Evolutionary conservation across 2,329 filamentous ascomycete genomes (phyloP).

Genomic region (Helotiales sp.): DNA sequence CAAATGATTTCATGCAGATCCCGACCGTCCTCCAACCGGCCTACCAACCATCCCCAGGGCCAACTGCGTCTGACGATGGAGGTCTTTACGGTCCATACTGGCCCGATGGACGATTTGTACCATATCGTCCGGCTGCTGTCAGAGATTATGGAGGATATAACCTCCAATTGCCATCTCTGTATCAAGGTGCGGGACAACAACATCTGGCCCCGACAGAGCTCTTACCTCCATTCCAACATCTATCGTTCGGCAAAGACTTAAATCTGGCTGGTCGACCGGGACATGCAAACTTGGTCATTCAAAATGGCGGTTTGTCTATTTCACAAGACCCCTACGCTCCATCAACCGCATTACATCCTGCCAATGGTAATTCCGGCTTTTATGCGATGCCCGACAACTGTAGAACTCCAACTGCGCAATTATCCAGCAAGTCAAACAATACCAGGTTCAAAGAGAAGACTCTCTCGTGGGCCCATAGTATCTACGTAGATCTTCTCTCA

Average conservation of each 20-base stretch:
- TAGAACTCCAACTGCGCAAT: conserved; percentile 33
- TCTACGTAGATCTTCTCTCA: conserved; percentile 73
- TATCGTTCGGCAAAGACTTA: conserved; percentile 16
- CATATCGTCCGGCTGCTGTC: conserved; percentile 62
- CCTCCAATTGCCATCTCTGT: conserved; percentile 20
- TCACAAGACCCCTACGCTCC: conserved; percentile 16
- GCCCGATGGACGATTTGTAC: conserved; percentile 60
- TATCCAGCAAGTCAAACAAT: conserved; percentile 39
- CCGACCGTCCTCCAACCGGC: conserved; percentile 64
- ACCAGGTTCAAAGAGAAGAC: conserved; percentile 70
- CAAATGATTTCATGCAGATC: conserved; percentile 52
- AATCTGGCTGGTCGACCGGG: conserved; percentile 17
- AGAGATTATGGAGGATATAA: conserved; percentile 54
- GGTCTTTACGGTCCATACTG: conserved; percentile 66
- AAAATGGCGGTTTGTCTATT: not conserved
- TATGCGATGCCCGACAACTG: conserved; percentile 30
- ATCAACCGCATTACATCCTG: conserved; percentile 6
- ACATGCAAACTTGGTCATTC: conserved; percentile 17
- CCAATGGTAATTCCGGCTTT: conserved; percentile 12
- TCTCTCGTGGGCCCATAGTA: conserved; percentile 70
- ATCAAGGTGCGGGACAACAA: conserved; percentile 22
- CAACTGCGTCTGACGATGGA: conserved; percentile 61
- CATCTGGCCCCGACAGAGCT: conserved; percentile 19
- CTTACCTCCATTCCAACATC: conserved; percentile 24
- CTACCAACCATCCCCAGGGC: conserved; percentile 60